These are phyloP conservation scores for Fusarium penzigii DNA, from an alignment of 2,329 filamentous ascomycete genomes.

Conservation along the genomic window DNA sequence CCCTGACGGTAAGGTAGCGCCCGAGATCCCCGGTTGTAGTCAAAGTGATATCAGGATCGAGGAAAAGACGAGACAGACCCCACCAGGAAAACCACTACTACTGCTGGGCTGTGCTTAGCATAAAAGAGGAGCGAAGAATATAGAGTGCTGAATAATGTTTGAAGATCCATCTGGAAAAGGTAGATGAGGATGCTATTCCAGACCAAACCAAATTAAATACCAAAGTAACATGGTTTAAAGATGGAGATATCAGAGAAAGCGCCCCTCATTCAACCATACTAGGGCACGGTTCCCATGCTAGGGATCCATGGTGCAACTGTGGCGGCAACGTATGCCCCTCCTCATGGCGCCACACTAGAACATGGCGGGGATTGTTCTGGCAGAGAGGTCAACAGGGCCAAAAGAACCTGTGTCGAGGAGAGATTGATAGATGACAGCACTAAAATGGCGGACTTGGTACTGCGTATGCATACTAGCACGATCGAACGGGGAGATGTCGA, in stretches of 20 bases:
- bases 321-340: conserved; percentile 16
- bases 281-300: not conserved
- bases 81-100: conserved; percentile 3
- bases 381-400: not conserved
- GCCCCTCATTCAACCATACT: not conserved
- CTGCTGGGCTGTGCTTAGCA: too few species aligned
- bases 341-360: not conserved
- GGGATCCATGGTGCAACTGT: conserved; percentile 17
- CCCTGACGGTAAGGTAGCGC: conserved; percentile 26
- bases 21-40: conserved; percentile 16
- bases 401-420: too few species aligned
- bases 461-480: too few species aligned
- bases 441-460: too few species aligned
- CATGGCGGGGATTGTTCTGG: not conserved
- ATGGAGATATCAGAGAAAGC: not conserved
- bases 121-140: too few species aligned
- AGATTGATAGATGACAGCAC: too few species aligned
- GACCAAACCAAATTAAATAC: too few species aligned
- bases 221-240: not conserved
- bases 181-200: too few species aligned
- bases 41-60: conserved; percentile 2
- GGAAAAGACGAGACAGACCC: conserved; percentile 5
- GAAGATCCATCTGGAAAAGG: too few species aligned
- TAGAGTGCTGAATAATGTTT: too few species aligned
- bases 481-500: too few species aligned